Evolutionary conservation across 2,329 filamentous ascomycete species (phyloP).

Genomic region (Elsinoe batatas): DNA sequence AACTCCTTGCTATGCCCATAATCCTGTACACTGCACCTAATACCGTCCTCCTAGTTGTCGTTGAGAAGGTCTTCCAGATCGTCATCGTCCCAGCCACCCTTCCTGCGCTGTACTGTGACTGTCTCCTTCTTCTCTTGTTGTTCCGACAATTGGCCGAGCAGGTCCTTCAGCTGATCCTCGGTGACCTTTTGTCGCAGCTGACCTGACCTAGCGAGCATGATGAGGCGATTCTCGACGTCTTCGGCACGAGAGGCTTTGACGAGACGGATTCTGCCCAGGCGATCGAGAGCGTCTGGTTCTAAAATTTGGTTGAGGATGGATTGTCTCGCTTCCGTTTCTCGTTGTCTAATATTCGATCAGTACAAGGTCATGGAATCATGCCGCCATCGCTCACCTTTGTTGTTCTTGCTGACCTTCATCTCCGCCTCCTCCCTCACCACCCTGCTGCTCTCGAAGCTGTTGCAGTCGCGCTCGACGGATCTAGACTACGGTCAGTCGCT

Average conservation of each 20-base stretch:
- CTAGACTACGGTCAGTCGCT: slow-evolving; percentile 36
- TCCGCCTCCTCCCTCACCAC: slow-evolving; percentile 37
- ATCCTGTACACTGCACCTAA: not conserved
- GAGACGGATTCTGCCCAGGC: slow-evolving; percentile 84
- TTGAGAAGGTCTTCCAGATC: slow-evolving; percentile 63
- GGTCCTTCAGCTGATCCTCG: slow-evolving; percentile 85
- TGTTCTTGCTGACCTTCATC: slow-evolving; percentile 46
- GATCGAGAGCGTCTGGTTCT: slow-evolving; percentile 84
- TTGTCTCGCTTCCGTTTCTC: slow-evolving; percentile 59
- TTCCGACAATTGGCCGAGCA: slow-evolving; percentile 76
- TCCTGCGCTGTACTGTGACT: slow-evolving; percentile 76
- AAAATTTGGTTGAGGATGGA: slow-evolving; percentile 86
- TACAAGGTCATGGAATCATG: not conserved
- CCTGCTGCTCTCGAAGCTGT: slow-evolving; percentile 71
- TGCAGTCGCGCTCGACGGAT: slow-evolving; percentile 87
- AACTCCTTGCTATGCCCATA: not conserved
- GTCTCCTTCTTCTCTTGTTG: slow-evolving; percentile 60
- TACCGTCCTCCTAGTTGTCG: slow-evolving; percentile 17
- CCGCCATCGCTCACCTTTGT: slow-evolving; percentile 21
- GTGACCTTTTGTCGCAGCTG: slow-evolving; percentile 82
- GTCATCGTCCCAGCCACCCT: slow-evolving; percentile 77
- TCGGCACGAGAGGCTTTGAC: slow-evolving; percentile 86
- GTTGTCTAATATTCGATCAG: slow-evolving; percentile 20
- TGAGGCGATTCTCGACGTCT: slow-evolving; percentile 85
- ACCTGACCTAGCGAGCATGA: slow-evolving; percentile 79